These are phyloP conservation scores for Phytopythium montanum DNA, from an alignment of 352 stramenopile species.

Conservation along the genomic window DNA sequence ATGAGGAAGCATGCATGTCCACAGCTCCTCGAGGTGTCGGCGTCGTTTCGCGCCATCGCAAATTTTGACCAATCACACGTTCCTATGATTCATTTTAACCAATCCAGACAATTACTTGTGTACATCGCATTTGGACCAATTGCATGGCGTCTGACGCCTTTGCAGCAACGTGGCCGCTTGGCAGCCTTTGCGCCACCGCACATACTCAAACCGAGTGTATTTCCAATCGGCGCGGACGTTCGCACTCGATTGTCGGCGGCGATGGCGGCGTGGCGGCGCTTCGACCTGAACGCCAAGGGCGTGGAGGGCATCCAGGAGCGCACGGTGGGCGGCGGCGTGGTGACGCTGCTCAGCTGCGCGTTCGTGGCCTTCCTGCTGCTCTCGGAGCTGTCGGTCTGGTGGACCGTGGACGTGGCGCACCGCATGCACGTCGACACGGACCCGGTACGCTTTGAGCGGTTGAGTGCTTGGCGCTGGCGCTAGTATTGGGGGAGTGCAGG, in stretches of 20 bases:
- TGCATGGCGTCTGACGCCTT: not conserved
- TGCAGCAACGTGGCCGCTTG: not conserved
- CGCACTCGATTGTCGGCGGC: not conserved
- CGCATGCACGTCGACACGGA: slow-evolving; percentile 87
- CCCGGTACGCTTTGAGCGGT: slow-evolving; percentile 40
- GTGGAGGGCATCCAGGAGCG: slow-evolving; percentile 88
- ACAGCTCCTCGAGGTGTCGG: not conserved
- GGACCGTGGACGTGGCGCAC: slow-evolving; percentile 78
- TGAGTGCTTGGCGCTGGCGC: no score
- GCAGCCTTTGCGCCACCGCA: not conserved
- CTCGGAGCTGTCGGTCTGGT: slow-evolving; percentile 85
- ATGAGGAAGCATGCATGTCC: not conserved
- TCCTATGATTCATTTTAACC: slow-evolving; percentile 4
- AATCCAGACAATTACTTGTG: slow-evolving; percentile 4
- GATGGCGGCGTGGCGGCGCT: slow-evolving; percentile 72
- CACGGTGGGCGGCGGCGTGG: slow-evolving; percentile 76
- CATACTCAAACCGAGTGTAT: no score
- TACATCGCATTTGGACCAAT: not conserved
- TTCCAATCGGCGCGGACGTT: no score
- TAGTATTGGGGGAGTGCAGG: no score
- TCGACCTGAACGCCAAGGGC: slow-evolving; percentile 88
- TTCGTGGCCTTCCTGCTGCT: slow-evolving; percentile 72
- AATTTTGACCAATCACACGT: slow-evolving; percentile 6
- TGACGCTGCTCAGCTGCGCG: slow-evolving; percentile 78
- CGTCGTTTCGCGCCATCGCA: not conserved